These are phyloP conservation scores for Stagonosporopsis rhizophila DNA, from an alignment of 2,329 filamentous ascomycete species.

Conservation along the genomic window DNA sequence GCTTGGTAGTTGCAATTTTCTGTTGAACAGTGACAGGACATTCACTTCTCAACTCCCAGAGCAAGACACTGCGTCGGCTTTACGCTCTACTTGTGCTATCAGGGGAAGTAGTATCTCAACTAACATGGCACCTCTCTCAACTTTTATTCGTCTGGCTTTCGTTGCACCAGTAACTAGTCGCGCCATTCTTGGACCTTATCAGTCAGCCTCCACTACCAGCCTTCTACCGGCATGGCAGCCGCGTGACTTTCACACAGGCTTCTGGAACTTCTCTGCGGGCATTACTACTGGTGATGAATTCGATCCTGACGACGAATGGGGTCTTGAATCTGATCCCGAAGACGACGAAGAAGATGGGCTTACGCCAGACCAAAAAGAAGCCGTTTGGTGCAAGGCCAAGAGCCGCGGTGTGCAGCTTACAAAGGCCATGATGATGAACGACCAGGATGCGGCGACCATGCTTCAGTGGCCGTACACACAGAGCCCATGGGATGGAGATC, in stretches of 20 bases:
- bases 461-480: conserved; percentile 12
- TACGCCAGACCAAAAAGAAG: background rate
- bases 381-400: conserved; percentile 45
- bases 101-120: background rate
- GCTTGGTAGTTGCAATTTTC: background rate
- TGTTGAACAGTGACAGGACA: background rate
- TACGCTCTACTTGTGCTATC: too few species aligned
- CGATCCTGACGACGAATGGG: background rate
- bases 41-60: background rate
- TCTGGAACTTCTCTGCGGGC: background rate
- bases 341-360: background rate
- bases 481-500: conserved; percentile 19
- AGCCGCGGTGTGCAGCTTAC: conserved; percentile 18
- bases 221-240: background rate
- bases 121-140: background rate
- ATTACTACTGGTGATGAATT: background rate
- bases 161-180: background rate
- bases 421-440: conserved; percentile 19
- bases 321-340: background rate
- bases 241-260: background rate
- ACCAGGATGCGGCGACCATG: conserved; percentile 11
- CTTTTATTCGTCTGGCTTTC: background rate
- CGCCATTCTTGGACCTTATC: background rate
- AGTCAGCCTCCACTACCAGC: background rate
- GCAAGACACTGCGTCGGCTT: background rate